Base-by-base conservation (phyloP, 768 basidiomycete genomes). In the Gelatoporia subvermispora region DNA sequence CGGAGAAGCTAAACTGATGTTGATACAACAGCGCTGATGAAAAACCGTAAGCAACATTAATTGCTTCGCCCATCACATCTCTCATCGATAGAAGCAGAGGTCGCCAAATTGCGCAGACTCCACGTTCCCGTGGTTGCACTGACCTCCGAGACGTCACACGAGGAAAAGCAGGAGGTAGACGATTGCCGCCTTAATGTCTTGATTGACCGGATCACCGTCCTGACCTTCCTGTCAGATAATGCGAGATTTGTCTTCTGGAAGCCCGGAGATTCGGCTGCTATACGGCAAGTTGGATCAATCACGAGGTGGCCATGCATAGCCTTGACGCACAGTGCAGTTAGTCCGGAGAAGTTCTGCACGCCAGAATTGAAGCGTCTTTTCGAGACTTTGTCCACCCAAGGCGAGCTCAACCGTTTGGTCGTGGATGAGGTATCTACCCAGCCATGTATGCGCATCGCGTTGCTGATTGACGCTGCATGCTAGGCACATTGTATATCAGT, bases 401-500 rank as follows among this genome's bases (percentile, higher is more conserved):
- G 73, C 8, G 73, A 79, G 46, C 68, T 93, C 3, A 86, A 83
- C 51, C 73, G 89, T 7, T 69, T 93, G 4, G 86, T 93, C 11
- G 75, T 93, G 2, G 90, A 93, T 48, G 90, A 93, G 76, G 87
- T 85, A 41, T 64, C 58, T 8, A 17, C n/a, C 7, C 16, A 5
- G 35, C 10, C n/a, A 10, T 36, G 10, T 36, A 9, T 44, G 17
- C 18, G 17, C 23, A 34, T n/a, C 21, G 47, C 23, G 24, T 24
- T 48, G 21, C 42, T n/a, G n/a, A n/a, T n/a, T n/a, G n/a, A n/a
- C 40, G 3, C 20, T 23, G 36, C 42, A 41, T 3, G 7, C 10
- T 31, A 87, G 85, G 89, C 88, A 1, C 88, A 91, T 62, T 89
- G 89, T 55, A 88, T 91, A 54, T 89, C 88, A 17, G 87, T 86